phyloP scores from a whole-genome alignment of 1,139 yeast genomes.

The Diutina neorugosa region DNA sequence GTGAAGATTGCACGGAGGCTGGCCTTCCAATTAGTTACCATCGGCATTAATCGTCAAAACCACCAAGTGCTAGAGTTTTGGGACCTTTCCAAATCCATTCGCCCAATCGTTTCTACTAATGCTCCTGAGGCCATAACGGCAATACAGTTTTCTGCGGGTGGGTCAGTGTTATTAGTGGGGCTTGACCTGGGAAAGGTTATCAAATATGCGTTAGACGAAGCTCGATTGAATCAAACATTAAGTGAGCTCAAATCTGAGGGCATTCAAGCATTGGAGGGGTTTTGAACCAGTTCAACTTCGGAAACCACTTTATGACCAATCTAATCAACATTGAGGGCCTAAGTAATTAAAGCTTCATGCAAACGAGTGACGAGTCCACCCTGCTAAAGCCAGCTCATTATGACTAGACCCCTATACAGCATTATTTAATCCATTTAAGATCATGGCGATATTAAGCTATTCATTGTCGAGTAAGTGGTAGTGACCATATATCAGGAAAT shows the following conservation, averaged over 20 bases:
- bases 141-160: background rate
- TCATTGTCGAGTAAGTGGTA: too few relatives aligned
- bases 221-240: background rate
- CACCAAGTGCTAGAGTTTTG: background rate
- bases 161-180: background rate
- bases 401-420: too few relatives aligned
- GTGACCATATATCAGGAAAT: too few relatives aligned
- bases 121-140: background rate
- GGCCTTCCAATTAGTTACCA: background rate
- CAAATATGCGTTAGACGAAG: background rate
- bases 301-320: too few relatives aligned
- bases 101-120: background rate
- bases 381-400: too few relatives aligned
- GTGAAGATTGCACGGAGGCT: background rate
- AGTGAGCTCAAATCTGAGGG: background rate
- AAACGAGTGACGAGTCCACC: too few relatives aligned
- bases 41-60: background rate
- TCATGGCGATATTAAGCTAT: too few relatives aligned
- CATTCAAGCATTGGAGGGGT: background rate
- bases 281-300: too few relatives aligned
- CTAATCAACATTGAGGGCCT: too few relatives aligned
- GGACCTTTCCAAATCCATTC: background rate
- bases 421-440: too few relatives aligned
- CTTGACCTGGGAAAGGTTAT: background rate
- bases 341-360: too few relatives aligned